These are phyloP conservation scores for Cephalotrichum gorgonifer DNA, from an alignment of 2,329 filamentous ascomycete species.

Conservation along the genomic window DNA sequence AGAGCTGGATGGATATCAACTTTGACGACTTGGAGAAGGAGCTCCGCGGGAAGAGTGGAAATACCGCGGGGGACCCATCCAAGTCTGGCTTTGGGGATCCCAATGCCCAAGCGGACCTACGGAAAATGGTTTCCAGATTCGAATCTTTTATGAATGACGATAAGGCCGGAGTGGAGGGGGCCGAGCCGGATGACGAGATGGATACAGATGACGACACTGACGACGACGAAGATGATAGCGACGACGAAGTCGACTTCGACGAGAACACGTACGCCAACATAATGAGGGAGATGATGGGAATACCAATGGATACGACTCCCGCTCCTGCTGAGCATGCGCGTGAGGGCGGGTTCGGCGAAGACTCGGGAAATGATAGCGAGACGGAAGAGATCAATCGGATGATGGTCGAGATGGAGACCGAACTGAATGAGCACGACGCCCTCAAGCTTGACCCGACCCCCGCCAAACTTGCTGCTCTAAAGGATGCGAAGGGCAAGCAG, in stretches of 20 bases:
- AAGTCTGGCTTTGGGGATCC: constrained; percentile 51
- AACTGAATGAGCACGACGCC: constrained; percentile 59
- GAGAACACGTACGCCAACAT: constrained; percentile 76
- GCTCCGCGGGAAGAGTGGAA: constrained; percentile 40
- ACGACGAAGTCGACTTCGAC: constrained; percentile 67
- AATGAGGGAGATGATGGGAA: constrained; percentile 88
- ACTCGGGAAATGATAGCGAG: constrained; percentile 32
- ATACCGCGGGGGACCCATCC: constrained; percentile 22
- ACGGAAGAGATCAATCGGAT: constrained; percentile 54
- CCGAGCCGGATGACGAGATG: constrained; percentile 57
- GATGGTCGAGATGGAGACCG: constrained; percentile 60
- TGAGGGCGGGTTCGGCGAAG: constrained; percentile 13
- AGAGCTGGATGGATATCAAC: constrained; percentile 86
- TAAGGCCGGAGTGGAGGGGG: constrained; percentile 68
- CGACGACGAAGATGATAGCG: constrained; percentile 29
- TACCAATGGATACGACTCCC: constrained; percentile 22
- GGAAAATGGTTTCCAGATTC: constrained; percentile 89
- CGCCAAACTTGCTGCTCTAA: constrained; percentile 18
- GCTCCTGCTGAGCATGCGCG: background rate
- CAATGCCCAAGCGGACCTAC: constrained; percentile 62
- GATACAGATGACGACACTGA: constrained; percentile 41
- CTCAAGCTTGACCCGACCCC: constrained; percentile 39
- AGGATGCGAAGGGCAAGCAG: constrained; percentile 13
- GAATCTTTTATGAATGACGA: constrained; percentile 86
- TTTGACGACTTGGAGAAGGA: constrained; percentile 83